phyloP scores from a whole-genome alignment of 306 rosid genomes.

The Prunus mongolica region DNA sequence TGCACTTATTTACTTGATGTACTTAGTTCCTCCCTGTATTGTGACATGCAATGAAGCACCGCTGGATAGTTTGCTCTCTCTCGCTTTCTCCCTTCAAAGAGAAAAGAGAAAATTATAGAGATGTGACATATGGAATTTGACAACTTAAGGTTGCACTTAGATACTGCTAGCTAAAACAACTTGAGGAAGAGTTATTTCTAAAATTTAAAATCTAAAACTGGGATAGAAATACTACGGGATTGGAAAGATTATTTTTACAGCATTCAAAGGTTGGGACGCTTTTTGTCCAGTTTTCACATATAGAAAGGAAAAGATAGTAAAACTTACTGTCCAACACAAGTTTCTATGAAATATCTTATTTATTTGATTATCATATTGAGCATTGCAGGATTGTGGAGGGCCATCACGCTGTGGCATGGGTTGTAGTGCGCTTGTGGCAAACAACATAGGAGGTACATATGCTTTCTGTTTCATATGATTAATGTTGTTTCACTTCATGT shows the following conservation, averaged over 20 bases:
- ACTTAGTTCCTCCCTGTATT: neutral
- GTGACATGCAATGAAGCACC: neutral
- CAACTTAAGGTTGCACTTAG: neutral
- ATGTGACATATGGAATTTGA: neutral
- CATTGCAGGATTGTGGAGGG: constrained; percentile 81
- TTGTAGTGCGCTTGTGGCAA: constrained; percentile 76
- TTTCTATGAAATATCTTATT: constrained; percentile 4
- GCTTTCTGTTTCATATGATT: neutral
- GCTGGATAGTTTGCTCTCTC: neutral
- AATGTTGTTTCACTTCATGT: neutral
- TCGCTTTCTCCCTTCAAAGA: neutral
- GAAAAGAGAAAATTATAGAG: neutral
- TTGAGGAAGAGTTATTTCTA: neutral
- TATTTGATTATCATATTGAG: constrained; percentile 21
- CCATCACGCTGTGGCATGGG: constrained; percentile 76
- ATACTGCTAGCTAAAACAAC: neutral
- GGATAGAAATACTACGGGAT: neutral
- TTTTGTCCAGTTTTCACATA: neutral
- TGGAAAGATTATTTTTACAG: neutral
- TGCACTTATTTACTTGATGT: neutral
- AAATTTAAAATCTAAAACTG: neutral
- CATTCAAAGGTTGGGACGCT: neutral
- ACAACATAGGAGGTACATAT: constrained; percentile 55
- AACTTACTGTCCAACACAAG: neutral
- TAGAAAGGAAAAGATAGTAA: neutral